A percentile compares a stretch with the other conserved stretches of the same genome.
Conservation (phyloP, 78 protist species). For the Pirum gemmata region DNA sequence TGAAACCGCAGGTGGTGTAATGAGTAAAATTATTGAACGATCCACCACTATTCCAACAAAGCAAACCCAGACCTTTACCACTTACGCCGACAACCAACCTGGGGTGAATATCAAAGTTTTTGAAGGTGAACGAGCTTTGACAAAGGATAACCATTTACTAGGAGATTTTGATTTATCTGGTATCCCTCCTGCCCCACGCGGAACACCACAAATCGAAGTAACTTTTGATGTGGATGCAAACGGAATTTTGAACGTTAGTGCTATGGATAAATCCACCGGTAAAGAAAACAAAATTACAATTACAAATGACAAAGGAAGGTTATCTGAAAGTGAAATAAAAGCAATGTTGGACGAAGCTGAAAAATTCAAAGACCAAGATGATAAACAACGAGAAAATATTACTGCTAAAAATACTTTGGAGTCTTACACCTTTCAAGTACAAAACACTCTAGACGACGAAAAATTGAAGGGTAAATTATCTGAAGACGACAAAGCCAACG, state of each 20-base stretch:
- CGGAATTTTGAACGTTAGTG: slow-evolving; percentile 90
- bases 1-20: slow-evolving; percentile 97
- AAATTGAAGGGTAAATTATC: slow-evolving; percentile 21
- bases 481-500: slow-evolving; percentile 17
- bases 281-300: slow-evolving; percentile 77
- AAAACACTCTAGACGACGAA: slow-evolving; percentile 18
- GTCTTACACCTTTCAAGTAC: slow-evolving; percentile 65
- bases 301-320: slow-evolving; percentile 91
- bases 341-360: slow-evolving; percentile 92
- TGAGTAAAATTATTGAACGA: slow-evolving; percentile 92
- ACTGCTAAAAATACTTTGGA: slow-evolving; percentile 78
- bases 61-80: slow-evolving; percentile 87
- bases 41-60: slow-evolving; percentile 95
- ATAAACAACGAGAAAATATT: slow-evolving; percentile 44
- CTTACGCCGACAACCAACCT: slow-evolving; percentile 90
- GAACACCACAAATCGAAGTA: slow-evolving; percentile 93
- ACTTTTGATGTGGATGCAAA: slow-evolving; percentile 91
- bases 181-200: slow-evolving; percentile 96
- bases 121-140: slow-evolving; percentile 89
- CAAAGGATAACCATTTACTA: slow-evolving; percentile 85
- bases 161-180: slow-evolving; percentile 90
- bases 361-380: slow-evolving; percentile 79
- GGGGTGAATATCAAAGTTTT: slow-evolving; percentile 80
- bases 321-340: slow-evolving; percentile 82
- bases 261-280: slow-evolving; percentile 83